phyloP scores from a whole-genome alignment of 2,329 filamentous ascomycete genomes.

The Cryphonectria parasitica region DNA sequence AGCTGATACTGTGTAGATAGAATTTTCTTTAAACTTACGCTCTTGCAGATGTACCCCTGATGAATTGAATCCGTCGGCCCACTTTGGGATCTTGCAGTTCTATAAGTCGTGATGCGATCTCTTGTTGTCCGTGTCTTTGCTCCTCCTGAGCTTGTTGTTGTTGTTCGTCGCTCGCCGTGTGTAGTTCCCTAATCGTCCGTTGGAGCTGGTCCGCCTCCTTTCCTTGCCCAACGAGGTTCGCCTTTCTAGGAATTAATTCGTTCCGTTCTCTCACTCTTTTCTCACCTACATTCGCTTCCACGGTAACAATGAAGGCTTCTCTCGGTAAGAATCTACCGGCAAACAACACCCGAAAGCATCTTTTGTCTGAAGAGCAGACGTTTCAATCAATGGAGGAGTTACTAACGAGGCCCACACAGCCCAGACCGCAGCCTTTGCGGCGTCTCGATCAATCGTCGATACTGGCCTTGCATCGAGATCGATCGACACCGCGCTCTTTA shows the following conservation, averaged over 20 bases:
- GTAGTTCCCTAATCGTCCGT: background rate
- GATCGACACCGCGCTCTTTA: conserved; percentile 11
- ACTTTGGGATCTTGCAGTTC: background rate
- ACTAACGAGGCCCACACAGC: background rate
- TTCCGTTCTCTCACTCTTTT: background rate
- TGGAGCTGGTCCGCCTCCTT: background rate
- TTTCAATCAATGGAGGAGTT: background rate
- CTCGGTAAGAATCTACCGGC: background rate
- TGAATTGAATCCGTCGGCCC: background rate
- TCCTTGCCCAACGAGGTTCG: too few species aligned
- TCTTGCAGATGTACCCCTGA: background rate
- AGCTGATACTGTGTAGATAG: background rate
- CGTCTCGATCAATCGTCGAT: background rate
- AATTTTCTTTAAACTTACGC: background rate
- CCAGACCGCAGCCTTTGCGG: conserved; percentile 8
- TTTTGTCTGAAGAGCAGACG: too few species aligned
- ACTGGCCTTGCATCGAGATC: background rate
- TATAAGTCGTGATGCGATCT: background rate
- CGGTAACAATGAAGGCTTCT: background rate
- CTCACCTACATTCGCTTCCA: background rate
- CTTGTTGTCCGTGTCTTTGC: background rate
- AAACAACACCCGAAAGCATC: background rate
- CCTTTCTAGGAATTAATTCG: too few species aligned
- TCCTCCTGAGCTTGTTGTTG: background rate
- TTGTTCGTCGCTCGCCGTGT: background rate